Percentiles rank a stretch among this genome's conserved stretches.
Conservation (phyloP, 202 grass and related monocot species). For the Saccharum hybrid region DNA sequence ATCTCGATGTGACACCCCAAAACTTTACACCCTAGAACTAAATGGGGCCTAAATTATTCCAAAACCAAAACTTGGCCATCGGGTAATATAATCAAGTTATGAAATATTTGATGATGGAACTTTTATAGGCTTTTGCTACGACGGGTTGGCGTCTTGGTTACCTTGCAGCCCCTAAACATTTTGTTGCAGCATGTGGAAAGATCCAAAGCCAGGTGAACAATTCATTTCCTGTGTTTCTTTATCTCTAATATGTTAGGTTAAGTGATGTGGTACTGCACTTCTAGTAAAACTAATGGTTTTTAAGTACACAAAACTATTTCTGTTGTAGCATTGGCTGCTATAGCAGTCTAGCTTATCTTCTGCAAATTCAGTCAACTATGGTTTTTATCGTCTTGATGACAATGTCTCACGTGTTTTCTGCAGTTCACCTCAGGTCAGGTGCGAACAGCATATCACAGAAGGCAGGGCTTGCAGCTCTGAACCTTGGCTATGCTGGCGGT, state of each 20-base stretch:
- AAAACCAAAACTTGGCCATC: slow-evolving; percentile 6
- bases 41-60: slow-evolving; percentile 5
- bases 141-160: slow-evolving; percentile 65
- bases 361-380: background rate
- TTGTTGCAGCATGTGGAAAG: slow-evolving; percentile 55
- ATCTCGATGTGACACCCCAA: too few species aligned
- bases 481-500: slow-evolving; percentile 62
- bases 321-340: background rate
- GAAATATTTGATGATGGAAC: slow-evolving; percentile 1
- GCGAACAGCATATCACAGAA: slow-evolving; percentile 72
- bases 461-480: slow-evolving; percentile 57
- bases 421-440: slow-evolving; percentile 69
- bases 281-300: background rate
- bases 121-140: slow-evolving; percentile 61
- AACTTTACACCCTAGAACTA: too few species aligned
- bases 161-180: slow-evolving; percentile 63
- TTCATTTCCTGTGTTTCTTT: slow-evolving; percentile 15
- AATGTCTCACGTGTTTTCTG: background rate
- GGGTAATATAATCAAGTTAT: slow-evolving; percentile 12
- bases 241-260: background rate
- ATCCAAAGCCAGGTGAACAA: slow-evolving; percentile 61
- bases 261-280: background rate
- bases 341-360: background rate
- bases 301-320: background rate
- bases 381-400: background rate